Percentiles rank a stretch among this genome's conserved stretches.
These are phyloP conservation scores for Phlyctochytrium planicorne DNA, from an alignment of 192 early-diverging fungal species.

Conservation along the genomic window DNA sequence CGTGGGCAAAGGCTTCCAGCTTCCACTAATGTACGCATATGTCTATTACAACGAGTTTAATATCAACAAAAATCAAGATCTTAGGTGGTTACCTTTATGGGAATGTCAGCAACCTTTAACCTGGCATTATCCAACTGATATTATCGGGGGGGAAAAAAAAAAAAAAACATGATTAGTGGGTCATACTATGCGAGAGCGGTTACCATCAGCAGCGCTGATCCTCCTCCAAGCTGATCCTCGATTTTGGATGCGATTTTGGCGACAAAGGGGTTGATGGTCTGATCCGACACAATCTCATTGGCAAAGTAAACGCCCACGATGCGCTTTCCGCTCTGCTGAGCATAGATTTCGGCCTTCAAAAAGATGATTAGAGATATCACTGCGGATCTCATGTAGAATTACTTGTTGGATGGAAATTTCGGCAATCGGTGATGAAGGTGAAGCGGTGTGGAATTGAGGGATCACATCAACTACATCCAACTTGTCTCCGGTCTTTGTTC, in stretches of 20 bases:
- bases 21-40: too few species aligned
- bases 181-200: too few species aligned
- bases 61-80: too few species aligned
- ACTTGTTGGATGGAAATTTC: conserved; percentile 85
- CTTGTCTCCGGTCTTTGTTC: conserved; percentile 25
- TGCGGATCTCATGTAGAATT: not conserved
- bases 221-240: conserved; percentile 36
- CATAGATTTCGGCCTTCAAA: conserved; percentile 59
- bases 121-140: too few species aligned
- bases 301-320: conserved; percentile 69
- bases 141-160: too few species aligned
- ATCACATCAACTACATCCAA: conserved; percentile 66
- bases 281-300: conserved; percentile 48
- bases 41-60: too few species aligned
- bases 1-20: too few species aligned
- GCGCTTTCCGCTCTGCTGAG: conserved; percentile 40
- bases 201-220: conserved; percentile 57
- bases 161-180: too few species aligned
- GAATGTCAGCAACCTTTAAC: too few species aligned
- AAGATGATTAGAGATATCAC: conserved; percentile 7
- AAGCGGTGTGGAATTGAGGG: conserved; percentile 82
- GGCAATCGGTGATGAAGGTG: conserved; percentile 75
- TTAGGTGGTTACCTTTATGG: too few species aligned
- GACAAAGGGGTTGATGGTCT: conserved; percentile 40
- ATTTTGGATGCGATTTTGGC: conserved; percentile 57